phyloP scores from a whole-genome alignment of 75 land plant species.

The Cupressus sempervirens region DNA sequence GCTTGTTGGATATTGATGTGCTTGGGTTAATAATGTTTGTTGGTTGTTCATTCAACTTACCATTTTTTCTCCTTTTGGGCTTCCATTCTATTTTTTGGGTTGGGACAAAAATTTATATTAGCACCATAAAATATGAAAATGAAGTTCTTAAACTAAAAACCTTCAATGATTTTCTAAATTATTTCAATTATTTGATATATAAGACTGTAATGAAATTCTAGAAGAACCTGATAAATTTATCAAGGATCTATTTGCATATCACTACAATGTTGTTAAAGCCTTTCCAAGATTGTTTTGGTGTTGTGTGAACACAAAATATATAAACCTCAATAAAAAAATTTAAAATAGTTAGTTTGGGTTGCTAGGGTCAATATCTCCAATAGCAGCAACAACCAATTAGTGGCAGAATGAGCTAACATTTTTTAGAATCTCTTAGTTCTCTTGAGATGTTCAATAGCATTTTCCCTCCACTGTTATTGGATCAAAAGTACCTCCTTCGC shows the following conservation, averaged over 20 bases:
- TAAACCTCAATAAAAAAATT: not conserved
- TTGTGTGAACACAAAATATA: not conserved
- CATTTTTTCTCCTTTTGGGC: too few species aligned
- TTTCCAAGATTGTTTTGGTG: not conserved
- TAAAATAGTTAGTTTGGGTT: slow-evolving; percentile 34
- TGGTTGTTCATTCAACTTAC: too few species aligned
- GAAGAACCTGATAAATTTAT: not conserved
- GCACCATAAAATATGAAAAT: not conserved
- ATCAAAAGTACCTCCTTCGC: slow-evolving; percentile 69
- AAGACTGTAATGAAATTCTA: not conserved
- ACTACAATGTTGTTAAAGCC: not conserved
- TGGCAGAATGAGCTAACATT: slow-evolving; percentile 65
- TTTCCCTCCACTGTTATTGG: slow-evolving; percentile 55
- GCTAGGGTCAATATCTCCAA: slow-evolving; percentile 56
- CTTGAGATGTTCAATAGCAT: slow-evolving; percentile 55
- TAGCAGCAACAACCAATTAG: slow-evolving; percentile 75
- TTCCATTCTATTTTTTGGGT: too few species aligned
- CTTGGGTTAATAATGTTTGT: too few species aligned
- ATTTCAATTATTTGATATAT: not conserved
- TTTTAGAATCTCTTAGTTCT: slow-evolving; percentile 44
- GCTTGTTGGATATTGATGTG: too few species aligned
- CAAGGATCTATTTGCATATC: not conserved
- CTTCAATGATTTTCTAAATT: not conserved
- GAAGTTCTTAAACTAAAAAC: not conserved
- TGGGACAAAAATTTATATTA: too few species aligned